phyloP scores from a whole-genome alignment of 257 asterid species.

The Solanum tarapatanum region DNA sequence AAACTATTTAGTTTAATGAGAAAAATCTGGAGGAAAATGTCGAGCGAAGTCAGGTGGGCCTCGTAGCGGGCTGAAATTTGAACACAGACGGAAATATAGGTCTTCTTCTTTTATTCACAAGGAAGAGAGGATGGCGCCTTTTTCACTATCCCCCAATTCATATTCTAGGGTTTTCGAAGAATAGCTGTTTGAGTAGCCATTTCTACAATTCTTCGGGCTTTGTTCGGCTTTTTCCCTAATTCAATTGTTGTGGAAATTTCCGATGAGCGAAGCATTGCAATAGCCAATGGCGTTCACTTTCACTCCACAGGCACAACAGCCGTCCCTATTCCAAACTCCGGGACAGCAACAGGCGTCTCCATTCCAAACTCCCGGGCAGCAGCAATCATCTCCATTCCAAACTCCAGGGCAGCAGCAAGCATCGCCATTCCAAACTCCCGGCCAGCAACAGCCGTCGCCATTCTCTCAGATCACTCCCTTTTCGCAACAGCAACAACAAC shows the following conservation, averaged over 20 bases:
- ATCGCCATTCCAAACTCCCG: slow-evolving; percentile 12
- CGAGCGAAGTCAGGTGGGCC: neutral
- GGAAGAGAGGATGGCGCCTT: slow-evolving; percentile 33
- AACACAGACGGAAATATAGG: neutral
- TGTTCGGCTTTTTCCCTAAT: slow-evolving; percentile 1
- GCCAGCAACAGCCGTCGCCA: slow-evolving; percentile 21
- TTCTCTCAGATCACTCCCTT: slow-evolving; percentile 15
- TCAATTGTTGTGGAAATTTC: neutral
- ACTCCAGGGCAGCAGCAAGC: slow-evolving; percentile 17
- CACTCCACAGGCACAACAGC: slow-evolving; percentile 39
- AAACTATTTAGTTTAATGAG: neutral
- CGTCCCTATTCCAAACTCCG: slow-evolving; percentile 27
- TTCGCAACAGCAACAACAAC: slow-evolving; percentile 21
- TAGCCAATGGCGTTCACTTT: slow-evolving; percentile 53
- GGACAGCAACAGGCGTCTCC: slow-evolving; percentile 21
- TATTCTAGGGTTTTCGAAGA: slow-evolving; percentile 32
- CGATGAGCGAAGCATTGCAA: neutral
- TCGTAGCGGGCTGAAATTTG: neutral
- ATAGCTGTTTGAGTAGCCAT: neutral
- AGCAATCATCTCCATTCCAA: slow-evolving; percentile 23
- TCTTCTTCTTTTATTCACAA: neutral
- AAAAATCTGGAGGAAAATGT: neutral
- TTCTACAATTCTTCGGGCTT: neutral
- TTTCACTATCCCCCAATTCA: slow-evolving; percentile 6
- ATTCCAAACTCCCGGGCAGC: slow-evolving; percentile 24